These are phyloP conservation scores for Chlamydomonas incerta DNA, from an alignment of 139 green algal genomes.

Conservation along the genomic window DNA sequence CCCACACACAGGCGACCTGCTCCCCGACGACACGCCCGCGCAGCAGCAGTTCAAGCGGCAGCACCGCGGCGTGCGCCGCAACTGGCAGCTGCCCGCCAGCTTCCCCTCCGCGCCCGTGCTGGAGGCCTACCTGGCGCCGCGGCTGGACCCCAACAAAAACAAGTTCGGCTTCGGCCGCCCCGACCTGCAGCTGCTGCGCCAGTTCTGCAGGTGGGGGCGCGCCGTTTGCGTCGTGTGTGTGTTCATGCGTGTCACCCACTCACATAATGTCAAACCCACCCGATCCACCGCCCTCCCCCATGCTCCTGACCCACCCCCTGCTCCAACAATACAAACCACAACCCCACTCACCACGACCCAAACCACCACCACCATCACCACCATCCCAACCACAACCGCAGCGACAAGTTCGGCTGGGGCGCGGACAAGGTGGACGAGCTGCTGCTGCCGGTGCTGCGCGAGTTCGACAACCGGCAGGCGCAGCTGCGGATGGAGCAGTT, in stretches of 20 bases:
- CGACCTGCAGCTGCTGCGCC: conserved; percentile 76
- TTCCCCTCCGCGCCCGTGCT: conserved; percentile 82
- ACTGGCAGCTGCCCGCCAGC: conserved; percentile 81
- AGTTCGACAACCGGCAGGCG: conserved; percentile 72
- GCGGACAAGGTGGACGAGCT: conserved; percentile 74
- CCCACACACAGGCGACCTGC: conserved; percentile 7
- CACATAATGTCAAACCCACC: no score
- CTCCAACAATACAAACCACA: no score
- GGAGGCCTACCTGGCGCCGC: conserved; percentile 64
- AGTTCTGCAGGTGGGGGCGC: conserved; percentile 73
- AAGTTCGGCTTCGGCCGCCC: conserved; percentile 80
- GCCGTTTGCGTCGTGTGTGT: background rate
- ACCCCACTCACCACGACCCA: background rate
- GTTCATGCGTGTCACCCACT: no score
- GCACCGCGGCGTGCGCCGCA: conserved; percentile 69
- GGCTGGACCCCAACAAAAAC: conserved; percentile 65
- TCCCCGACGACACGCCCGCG: conserved; percentile 31
- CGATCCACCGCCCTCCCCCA: no score
- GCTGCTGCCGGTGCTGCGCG: conserved; percentile 81
- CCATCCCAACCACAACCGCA: background rate
- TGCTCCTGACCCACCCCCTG: no score
- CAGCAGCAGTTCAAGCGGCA: conserved; percentile 73
- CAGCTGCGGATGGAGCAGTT: conserved; percentile 89
- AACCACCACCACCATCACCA: background rate
- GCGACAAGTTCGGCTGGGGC: conserved; percentile 79